A percentile compares a stretch with the other conserved stretches of the same genome.
phyloP scores from a whole-genome alignment of 1,139 yeast species.

The Schwanniomyces etchellsii region DNA sequence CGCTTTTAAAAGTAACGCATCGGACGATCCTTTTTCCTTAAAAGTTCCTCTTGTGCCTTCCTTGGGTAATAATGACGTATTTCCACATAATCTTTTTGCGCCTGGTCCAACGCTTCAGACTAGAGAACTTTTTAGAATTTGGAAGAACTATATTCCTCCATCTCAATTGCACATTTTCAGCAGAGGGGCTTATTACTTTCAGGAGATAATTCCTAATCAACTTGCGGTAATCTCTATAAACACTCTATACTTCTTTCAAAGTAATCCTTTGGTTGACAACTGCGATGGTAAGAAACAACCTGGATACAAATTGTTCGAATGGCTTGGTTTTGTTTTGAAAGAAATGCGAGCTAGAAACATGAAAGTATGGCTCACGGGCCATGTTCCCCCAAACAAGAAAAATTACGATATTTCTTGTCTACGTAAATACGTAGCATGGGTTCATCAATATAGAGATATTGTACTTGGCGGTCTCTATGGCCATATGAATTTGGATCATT shows the following conservation, averaged over 20 bases:
- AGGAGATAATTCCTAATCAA: slow-evolving; percentile 71
- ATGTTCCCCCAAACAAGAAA: slow-evolving; percentile 81
- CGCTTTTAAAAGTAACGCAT: slow-evolving; percentile 39
- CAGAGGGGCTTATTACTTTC: slow-evolving; percentile 68
- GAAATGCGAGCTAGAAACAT: slow-evolving; percentile 70
- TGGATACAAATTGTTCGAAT: slow-evolving; percentile 67
- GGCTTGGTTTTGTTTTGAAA: slow-evolving; percentile 72
- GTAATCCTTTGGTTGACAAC: slow-evolving; percentile 77
- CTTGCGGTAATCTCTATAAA: slow-evolving; percentile 75
- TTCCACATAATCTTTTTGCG: slow-evolving; percentile 79
- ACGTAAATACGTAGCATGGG: slow-evolving; percentile 70
- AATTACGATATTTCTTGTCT: slow-evolving; percentile 69
- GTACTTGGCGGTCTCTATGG: slow-evolving; percentile 81
- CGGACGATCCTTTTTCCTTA: slow-evolving; percentile 41
- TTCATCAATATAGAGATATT: slow-evolving; percentile 75
- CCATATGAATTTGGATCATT: slow-evolving; percentile 87
- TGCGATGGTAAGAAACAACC: slow-evolving; percentile 72
- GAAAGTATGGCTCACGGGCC: slow-evolving; percentile 86
- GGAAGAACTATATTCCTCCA: slow-evolving; percentile 73
- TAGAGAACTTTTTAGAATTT: slow-evolving; percentile 64
- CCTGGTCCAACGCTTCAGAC: slow-evolving; percentile 85
- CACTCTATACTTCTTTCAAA: slow-evolving; percentile 67
- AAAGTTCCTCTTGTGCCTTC: slow-evolving; percentile 57
- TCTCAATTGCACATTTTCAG: slow-evolving; percentile 71
- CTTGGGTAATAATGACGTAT: slow-evolving; percentile 82